Evolutionary conservation across 305 asterid genomes (phyloP), one percentile per base, ranked within the genome.

Genomic region (Rubia tinctorum): DNA sequence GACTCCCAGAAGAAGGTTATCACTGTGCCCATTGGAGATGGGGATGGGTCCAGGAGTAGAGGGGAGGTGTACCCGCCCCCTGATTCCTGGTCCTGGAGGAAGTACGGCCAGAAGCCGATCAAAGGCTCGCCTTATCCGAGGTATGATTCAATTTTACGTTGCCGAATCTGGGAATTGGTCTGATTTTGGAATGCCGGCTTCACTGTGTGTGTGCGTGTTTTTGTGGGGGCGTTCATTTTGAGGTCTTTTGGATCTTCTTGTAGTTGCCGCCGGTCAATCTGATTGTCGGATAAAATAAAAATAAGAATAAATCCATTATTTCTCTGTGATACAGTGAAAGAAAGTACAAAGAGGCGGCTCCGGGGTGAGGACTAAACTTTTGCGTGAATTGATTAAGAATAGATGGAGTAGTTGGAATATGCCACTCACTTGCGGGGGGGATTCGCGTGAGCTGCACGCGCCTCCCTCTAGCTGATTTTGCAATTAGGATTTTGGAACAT

Each of bases 61-160:
- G 75, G 82, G 30, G 97, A 91, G 82, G 93, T 89, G 69, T 89
- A 89, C 76, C 97, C 97, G 40, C 96, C 97, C 75, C 84, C 92
- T 81, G 96, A 91, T 89, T 86, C 92, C 74, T 91, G 97, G 97
- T 87, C 96, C 5, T 91, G 97, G 97, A 85, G 97, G 79, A 91
- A 91, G 61, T 91, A 91, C 80, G 97, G 97, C 27, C 97, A 89
- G 49, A 91, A 91, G 77, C 96, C 97, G 9, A 91, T 91, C 4
- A 91, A 91, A 80, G 94, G 96, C 0, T 91, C 97, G 14, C 94
- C 97, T 70, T 88, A 85, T 80, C 97, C 97, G 17, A 88, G 97
- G 97, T 91, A 18, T 55, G 59, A 88, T 71, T 42, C 55, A 78
- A 66, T 5, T 25, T 71, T 42, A 15, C 56, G 13, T 59, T 15